Evolutionary conservation across 2,329 filamentous ascomycete genomes (phyloP).

Genomic region (Macroventuria anomochaeta): DNA sequence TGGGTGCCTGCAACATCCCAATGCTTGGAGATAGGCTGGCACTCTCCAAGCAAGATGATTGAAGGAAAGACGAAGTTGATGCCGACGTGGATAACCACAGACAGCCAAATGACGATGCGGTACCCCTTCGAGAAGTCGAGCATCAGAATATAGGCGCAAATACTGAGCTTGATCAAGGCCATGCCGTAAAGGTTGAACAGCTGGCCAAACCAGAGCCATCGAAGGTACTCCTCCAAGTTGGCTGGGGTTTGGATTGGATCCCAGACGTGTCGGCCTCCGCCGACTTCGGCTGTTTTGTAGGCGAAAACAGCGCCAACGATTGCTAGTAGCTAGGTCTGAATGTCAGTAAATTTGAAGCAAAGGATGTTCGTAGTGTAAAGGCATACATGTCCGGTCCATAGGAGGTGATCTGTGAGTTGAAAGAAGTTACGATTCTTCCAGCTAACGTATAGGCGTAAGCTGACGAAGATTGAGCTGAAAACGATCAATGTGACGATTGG

Average conservation of each 20-base stretch:
- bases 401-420: slow-evolving; percentile 32
- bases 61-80: slow-evolving; percentile 35
- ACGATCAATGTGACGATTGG: slow-evolving; percentile 29
- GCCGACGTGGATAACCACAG: slow-evolving; percentile 27
- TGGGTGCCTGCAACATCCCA: slow-evolving; percentile 30
- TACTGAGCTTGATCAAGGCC: slow-evolving; percentile 38
- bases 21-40: slow-evolving; percentile 31
- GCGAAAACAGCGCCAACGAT: slow-evolving; percentile 26
- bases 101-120: slow-evolving; percentile 31
- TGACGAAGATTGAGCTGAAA: slow-evolving; percentile 34
- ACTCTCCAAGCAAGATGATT: slow-evolving; percentile 33
- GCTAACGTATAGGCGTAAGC: slow-evolving; percentile 27
- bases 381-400: slow-evolving; percentile 35
- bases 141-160: slow-evolving; percentile 37
- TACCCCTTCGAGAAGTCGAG: slow-evolving; percentile 34
- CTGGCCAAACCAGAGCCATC: slow-evolving; percentile 32
- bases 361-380: background rate
- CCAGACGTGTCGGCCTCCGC: slow-evolving; percentile 33
- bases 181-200: slow-evolving; percentile 37
- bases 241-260: slow-evolving; percentile 30
- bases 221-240: slow-evolving; percentile 28
- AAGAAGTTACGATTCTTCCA: slow-evolving; percentile 31
- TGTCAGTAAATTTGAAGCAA: slow-evolving; percentile 2
- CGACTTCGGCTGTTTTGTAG: slow-evolving; percentile 30
- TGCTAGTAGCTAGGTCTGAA: slow-evolving; percentile 24